A percentile compares a stretch with the other conserved stretches of the same genome.
These are phyloP conservation scores for Larix kaempferi DNA, from an alignment of 75 land plant species.

Conservation along the genomic window DNA sequence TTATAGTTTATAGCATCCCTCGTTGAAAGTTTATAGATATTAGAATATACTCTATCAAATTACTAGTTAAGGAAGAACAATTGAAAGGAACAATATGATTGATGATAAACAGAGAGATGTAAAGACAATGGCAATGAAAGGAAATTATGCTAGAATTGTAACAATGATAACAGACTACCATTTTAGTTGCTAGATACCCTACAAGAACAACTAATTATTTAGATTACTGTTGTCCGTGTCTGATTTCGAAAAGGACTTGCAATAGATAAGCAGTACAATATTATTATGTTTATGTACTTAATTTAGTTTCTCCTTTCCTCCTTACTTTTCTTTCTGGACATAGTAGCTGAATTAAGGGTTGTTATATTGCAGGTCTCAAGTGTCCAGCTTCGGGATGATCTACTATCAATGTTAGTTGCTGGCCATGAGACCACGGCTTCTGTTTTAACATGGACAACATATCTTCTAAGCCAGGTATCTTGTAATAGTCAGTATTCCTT, in stretches of 20 bases:
- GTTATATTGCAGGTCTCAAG: conserved; percentile 74
- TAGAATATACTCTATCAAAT: too few species aligned
- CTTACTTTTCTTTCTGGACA: neutral
- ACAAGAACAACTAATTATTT: neutral
- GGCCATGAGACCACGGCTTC: conserved; percentile 99
- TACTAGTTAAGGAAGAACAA: neutral
- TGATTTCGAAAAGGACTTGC: neutral
- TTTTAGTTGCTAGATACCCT: neutral
- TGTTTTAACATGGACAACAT: conserved; percentile 95
- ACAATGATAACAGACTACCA: too few species aligned
- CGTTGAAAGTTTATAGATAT: too few species aligned
- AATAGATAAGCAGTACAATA: neutral
- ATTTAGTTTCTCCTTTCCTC: neutral
- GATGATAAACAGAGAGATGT: conserved; percentile 2
- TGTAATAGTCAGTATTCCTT: neutral
- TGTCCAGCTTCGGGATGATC: conserved; percentile 86
- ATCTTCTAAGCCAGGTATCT: conserved; percentile 87
- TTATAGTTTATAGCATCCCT: too few species aligned
- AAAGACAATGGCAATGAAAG: neutral
- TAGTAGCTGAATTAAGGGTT: neutral
- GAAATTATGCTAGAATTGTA: neutral
- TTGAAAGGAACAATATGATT: neutral
- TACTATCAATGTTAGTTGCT: conserved; percentile 97
- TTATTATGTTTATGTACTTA: neutral
- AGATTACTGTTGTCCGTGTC: neutral